Conservation (phyloP, 106 monocot species). For the Acorus calamus region DNA sequence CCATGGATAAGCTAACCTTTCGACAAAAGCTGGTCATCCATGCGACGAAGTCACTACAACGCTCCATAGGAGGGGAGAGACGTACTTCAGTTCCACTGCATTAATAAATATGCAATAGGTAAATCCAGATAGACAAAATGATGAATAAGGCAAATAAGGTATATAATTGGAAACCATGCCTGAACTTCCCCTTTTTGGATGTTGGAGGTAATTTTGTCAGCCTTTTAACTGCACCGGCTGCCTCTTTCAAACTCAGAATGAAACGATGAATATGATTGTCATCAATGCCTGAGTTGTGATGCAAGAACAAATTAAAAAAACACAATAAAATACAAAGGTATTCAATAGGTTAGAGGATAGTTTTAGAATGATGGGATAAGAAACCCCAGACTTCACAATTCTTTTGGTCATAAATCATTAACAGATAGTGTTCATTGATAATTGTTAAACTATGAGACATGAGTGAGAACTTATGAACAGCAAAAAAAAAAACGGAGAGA, state of each 20-base stretch:
- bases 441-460: too few species aligned
- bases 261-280: slow-evolving; percentile 43
- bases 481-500: too few species aligned
- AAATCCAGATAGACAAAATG: not conserved
- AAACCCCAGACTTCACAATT: too few species aligned
- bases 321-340: too few species aligned
- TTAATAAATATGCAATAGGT: slow-evolving; percentile 2
- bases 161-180: slow-evolving; percentile 10
- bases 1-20: slow-evolving; percentile 23
- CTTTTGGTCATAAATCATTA: too few species aligned
- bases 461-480: too few species aligned
- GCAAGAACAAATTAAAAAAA: too few species aligned
- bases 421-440: too few species aligned
- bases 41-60: slow-evolving; percentile 23
- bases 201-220: slow-evolving; percentile 28
- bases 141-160: not conserved
- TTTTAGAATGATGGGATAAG: too few species aligned
- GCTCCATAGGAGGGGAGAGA: slow-evolving; percentile 20
- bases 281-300: slow-evolving; percentile 27
- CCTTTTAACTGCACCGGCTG: slow-evolving; percentile 11
- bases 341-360: too few species aligned
- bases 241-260: slow-evolving; percentile 30
- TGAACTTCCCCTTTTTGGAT: slow-evolving; percentile 48
- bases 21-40: slow-evolving; percentile 36
- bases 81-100: slow-evolving; percentile 59